Evolutionary conservation across 1,284 basidiomycete genomes (phyloP).

Genomic region (Heterobasidion annosum): DNA sequence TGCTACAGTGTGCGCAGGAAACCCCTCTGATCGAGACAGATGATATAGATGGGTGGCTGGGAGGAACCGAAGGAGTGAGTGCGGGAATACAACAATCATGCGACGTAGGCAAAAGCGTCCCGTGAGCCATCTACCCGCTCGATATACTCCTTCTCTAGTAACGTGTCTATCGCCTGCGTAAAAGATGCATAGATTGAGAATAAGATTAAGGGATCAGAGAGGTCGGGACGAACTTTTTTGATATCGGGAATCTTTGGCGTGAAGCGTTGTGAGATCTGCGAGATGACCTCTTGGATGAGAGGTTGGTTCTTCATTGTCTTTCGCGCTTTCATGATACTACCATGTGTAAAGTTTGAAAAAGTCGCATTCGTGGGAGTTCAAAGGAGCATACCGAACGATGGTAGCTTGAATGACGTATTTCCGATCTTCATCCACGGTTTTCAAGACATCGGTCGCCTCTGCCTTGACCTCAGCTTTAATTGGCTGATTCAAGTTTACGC

Average conservation of each 20-base stretch:
- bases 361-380: not conserved
- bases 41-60: not conserved
- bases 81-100: constrained; percentile 24
- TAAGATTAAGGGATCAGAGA: not conserved
- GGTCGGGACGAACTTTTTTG: constrained; percentile 55
- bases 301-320: constrained; percentile 97
- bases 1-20: constrained; percentile 6
- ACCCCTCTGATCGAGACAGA: not conserved
- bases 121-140: constrained; percentile 83
- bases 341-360: not conserved
- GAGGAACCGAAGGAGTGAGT: not conserved
- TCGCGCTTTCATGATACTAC: constrained; percentile 94
- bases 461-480: constrained; percentile 94
- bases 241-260: constrained; percentile 88
- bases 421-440: constrained; percentile 95
- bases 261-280: constrained; percentile 85
- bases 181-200: constrained; percentile 2
- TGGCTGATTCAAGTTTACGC: constrained; percentile 89
- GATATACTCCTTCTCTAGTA: constrained; percentile 97
- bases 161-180: constrained; percentile 84
- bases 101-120: constrained; percentile 74
- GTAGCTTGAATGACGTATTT: constrained; percentile 97
- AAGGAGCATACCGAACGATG: constrained; percentile 75
- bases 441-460: constrained; percentile 86
- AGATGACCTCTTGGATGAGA: constrained; percentile 91